Evolutionary conservation across 768 basidiomycete genomes (phyloP).

Genomic region (Boletus rufocinnamomeus): DNA sequence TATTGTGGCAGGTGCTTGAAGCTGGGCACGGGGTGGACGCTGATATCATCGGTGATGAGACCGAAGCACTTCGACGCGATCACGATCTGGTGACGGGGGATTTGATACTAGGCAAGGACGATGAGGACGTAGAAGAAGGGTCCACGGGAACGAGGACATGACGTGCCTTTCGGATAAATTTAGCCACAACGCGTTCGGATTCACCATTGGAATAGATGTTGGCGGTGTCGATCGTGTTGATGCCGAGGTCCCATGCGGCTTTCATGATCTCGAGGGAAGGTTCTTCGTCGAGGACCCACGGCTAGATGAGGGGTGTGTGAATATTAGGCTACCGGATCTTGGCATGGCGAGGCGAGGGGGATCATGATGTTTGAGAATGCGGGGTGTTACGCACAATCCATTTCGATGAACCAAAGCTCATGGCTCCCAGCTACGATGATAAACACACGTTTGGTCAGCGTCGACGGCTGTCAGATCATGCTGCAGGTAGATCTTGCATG

Average conservation of each 20-base stretch:
- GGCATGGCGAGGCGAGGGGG: too few relatives aligned
- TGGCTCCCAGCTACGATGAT: slow-evolving; percentile 27
- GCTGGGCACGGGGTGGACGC: not conserved
- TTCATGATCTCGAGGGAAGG: slow-evolving; percentile 38
- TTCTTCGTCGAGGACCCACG: slow-evolving; percentile 33
- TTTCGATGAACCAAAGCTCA: slow-evolving; percentile 6
- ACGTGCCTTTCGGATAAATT: slow-evolving; percentile 39
- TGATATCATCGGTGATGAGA: slow-evolving; percentile 14
- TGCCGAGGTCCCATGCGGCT: slow-evolving; percentile 42
- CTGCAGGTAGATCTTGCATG: not conserved
- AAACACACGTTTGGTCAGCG: not conserved
- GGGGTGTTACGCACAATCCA: not conserved
- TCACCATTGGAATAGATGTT: slow-evolving; percentile 40
- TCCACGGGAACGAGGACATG: not conserved
- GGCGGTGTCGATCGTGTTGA: slow-evolving; percentile 44
- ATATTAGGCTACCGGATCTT: not conserved
- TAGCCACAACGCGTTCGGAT: slow-evolving; percentile 40
- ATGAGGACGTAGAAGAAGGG: too few relatives aligned
- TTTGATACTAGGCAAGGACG: slow-evolving; percentile 24
- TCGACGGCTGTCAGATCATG: not conserved
- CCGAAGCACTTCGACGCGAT: slow-evolving; percentile 33
- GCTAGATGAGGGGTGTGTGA: not conserved
- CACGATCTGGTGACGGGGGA: slow-evolving; percentile 36
- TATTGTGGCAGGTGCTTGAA: slow-evolving; percentile 19
- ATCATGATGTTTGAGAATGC: not conserved